Percentiles rank a stretch among this genome's conserved stretches.
These are phyloP conservation scores for Rhizophlyctis rosea DNA, from an alignment of 192 early-diverging fungal species.

Conservation along the genomic window DNA sequence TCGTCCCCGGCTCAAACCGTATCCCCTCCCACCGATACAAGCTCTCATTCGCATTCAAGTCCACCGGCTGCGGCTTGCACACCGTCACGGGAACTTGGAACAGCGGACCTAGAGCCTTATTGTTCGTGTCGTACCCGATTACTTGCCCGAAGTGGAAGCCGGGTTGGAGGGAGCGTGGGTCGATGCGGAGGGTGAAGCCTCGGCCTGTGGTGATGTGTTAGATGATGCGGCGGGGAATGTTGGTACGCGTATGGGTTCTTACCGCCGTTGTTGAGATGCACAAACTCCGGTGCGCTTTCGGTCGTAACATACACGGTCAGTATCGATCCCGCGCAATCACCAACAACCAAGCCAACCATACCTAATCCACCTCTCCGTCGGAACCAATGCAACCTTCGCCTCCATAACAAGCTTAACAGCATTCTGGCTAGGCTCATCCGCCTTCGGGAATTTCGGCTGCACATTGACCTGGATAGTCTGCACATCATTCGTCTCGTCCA, in stretches of 20 bases:
- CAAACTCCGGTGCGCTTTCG: conserved; percentile 65
- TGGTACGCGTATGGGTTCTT: too few relatives aligned
- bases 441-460: conserved; percentile 60
- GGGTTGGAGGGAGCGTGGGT: conserved; percentile 73
- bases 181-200: conserved; percentile 68
- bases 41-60: conserved; percentile 37
- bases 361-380: conserved; percentile 75
- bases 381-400: conserved; percentile 66
- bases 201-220: conserved; percentile 33
- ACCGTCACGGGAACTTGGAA: conserved; percentile 89
- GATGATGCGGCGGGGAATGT: too few relatives aligned
- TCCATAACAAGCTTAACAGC: conserved; percentile 73
- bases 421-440: conserved; percentile 54
- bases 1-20: conserved; percentile 68
- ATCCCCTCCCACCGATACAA: conserved; percentile 52
- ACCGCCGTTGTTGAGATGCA: conserved; percentile 59
- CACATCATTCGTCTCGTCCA: conserved; percentile 62
- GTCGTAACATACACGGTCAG: too few relatives aligned
- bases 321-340: too few relatives aligned
- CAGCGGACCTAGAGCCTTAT: conserved; percentile 69
- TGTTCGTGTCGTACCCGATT: conserved; percentile 72
- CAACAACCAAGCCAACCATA: too few relatives aligned
- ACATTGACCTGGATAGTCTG: conserved; percentile 57
- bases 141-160: conserved; percentile 82
- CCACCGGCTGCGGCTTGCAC: conserved; percentile 63